Percentiles rank a stretch among this genome's conserved stretches.
Conservation (phyloP, 768 basidiomycete species). For the Pulveroboletus sp. region DNA sequence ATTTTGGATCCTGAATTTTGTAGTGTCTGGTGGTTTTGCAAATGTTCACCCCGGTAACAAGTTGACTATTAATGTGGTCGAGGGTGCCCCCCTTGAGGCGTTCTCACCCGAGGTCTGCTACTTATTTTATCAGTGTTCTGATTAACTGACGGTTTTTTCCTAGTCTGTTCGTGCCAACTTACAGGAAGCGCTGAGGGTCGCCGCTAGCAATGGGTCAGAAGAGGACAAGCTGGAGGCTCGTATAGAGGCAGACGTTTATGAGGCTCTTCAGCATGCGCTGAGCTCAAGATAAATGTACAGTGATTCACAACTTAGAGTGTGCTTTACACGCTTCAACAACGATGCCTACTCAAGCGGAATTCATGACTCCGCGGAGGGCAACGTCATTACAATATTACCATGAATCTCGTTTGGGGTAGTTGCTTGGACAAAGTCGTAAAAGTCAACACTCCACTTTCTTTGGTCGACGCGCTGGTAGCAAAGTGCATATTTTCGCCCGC, state of each 20-base stretch:
- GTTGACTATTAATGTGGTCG: conserved; percentile 94
- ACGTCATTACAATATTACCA: too few species aligned
- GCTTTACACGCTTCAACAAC: not conserved
- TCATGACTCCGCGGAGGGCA: too few species aligned
- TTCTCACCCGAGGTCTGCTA: conserved; percentile 82
- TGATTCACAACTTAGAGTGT: conserved; percentile 15
- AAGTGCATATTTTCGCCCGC: not conserved
- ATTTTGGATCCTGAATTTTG: conserved; percentile 2
- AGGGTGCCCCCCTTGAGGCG: conserved; percentile 87
- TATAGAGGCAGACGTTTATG: conserved; percentile 95
- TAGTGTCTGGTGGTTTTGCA: conserved; percentile 95
- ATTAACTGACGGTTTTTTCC: conserved; percentile 8
- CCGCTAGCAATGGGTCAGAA: conserved; percentile 81
- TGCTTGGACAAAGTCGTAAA: not conserved
- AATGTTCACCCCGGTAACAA: conserved; percentile 97
- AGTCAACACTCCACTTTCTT: not conserved
- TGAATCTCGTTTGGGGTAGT: not conserved
- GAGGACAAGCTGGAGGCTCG: conserved; percentile 90
- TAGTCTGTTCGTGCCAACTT: conserved; percentile 90
- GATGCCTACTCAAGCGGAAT: too few species aligned
- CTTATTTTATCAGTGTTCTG: not conserved
- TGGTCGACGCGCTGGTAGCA: not conserved
- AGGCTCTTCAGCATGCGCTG: conserved; percentile 87
- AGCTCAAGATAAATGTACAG: conserved; percentile 38
- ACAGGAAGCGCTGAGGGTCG: conserved; percentile 81